Percentiles rank a stretch among this genome's conserved stretches.
These are phyloP conservation scores for Candida ortonii DNA, from an alignment of 805 yeast species.

Conservation along the genomic window DNA sequence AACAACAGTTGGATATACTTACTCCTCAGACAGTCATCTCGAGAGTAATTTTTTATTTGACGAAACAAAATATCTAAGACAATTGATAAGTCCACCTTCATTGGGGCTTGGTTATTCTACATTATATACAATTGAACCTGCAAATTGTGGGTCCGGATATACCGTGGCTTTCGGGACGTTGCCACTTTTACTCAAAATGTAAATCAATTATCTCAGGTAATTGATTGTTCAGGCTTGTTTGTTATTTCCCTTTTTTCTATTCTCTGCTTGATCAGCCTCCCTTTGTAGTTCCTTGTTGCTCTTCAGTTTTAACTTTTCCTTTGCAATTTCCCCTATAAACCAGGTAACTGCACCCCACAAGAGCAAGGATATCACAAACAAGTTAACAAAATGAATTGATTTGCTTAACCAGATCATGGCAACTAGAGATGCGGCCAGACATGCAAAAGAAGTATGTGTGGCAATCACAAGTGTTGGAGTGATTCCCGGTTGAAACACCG, in stretches of 20 bases:
- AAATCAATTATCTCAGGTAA: no score
- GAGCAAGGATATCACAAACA: constrained; percentile 41
- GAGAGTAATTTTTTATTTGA: no score
- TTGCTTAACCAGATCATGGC: constrained; percentile 59
- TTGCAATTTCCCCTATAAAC: constrained; percentile 72
- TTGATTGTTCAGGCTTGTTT: no score
- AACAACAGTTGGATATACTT: no score
- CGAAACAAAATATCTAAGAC: no score
- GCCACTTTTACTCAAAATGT: no score
- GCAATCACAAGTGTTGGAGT: constrained; percentile 87
- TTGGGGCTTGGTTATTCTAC: no score
- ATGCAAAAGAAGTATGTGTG: constrained; percentile 77
- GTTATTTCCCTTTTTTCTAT: not conserved
- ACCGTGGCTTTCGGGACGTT: no score
- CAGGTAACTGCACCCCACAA: constrained; percentile 83
- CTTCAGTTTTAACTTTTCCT: constrained; percentile 41
- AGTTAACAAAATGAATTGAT: constrained; percentile 63
- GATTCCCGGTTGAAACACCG: constrained; percentile 90
- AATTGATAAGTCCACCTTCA: no score
- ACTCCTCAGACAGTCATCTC: no score
- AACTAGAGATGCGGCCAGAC: constrained; percentile 55
- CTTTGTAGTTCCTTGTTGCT: constrained; percentile 39
- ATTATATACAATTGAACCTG: no score
- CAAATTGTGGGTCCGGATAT: no score
- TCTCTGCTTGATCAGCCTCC: constrained; percentile 18